These are phyloP conservation scores for Sarocladium oryzae DNA, from an alignment of 2,329 filamentous ascomycete genomes.

Conservation along the genomic window DNA sequence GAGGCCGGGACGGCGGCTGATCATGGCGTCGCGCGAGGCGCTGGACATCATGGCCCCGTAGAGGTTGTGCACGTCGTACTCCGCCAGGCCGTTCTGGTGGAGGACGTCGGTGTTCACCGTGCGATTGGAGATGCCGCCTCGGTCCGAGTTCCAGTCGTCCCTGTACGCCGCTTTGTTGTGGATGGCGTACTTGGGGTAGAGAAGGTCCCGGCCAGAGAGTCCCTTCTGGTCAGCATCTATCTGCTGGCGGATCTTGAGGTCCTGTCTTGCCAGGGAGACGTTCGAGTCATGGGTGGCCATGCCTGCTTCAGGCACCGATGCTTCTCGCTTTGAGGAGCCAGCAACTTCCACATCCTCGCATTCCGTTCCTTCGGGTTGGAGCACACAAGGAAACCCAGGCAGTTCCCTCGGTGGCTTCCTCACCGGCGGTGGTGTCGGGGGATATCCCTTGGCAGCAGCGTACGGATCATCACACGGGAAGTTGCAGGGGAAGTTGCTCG, in stretches of 20 bases:
- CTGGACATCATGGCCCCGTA: constrained; percentile 70
- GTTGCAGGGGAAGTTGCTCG: constrained; percentile 35
- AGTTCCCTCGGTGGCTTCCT: constrained; percentile 57
- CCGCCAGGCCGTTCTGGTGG: constrained; percentile 62
- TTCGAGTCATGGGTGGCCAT: neutral
- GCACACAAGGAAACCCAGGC: constrained; percentile 55
- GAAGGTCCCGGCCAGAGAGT: constrained; percentile 50
- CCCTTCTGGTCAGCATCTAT: constrained; percentile 30
- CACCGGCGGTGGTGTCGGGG: constrained; percentile 57
- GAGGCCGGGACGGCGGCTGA: constrained; percentile 56
- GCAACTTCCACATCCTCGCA: constrained; percentile 7
- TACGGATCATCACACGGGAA: constrained; percentile 19
- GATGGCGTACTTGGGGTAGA: constrained; percentile 70
- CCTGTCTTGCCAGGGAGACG: neutral
- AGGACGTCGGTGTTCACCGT: constrained; percentile 73
- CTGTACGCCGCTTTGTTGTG: constrained; percentile 58
- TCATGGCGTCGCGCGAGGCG: constrained; percentile 67
- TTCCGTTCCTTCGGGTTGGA: constrained; percentile 16
- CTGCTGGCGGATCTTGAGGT: constrained; percentile 44
- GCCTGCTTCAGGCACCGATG: neutral
- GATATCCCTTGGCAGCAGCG: constrained; percentile 31
- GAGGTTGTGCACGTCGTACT: constrained; percentile 82
- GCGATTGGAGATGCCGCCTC: constrained; percentile 52
- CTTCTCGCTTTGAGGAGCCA: neutral
- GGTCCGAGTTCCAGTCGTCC: constrained; percentile 37